A percentile compares a stretch with the other conserved stretches of the same genome.
Conservation (phyloP, 352 stramenopile species). For the Pythium plurisporium region DNA sequence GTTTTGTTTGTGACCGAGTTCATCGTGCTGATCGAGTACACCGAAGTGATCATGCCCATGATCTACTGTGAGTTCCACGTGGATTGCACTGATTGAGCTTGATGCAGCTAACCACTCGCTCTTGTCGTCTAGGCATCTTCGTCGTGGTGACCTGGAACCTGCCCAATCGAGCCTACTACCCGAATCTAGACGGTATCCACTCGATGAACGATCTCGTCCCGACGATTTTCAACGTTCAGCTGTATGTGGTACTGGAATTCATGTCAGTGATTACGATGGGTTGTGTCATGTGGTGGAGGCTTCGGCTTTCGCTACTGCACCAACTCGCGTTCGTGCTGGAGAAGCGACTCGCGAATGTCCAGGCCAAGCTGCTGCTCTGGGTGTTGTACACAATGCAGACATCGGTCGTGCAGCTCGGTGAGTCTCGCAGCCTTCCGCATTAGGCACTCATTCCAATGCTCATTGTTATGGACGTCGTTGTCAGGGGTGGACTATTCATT, state of each 20-base stretch:
- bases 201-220: background rate
- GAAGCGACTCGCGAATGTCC: slow-evolving; percentile 3
- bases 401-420: slow-evolving; percentile 2
- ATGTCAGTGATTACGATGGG: background rate
- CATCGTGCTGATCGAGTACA: slow-evolving; percentile 31
- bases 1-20: slow-evolving; percentile 34
- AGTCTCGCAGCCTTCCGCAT: background rate
- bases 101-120: background rate
- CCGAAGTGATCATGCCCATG: slow-evolving; percentile 32
- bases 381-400: slow-evolving; percentile 19
- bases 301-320: slow-evolving; percentile 12
- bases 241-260: slow-evolving; percentile 11
- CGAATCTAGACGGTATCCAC: slow-evolving; percentile 16
- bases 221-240: slow-evolving; percentile 6
- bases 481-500: slow-evolving; percentile 20
- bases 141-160: slow-evolving; percentile 25
- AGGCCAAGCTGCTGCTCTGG: slow-evolving; percentile 18
- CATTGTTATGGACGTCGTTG: background rate
- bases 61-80: slow-evolving; percentile 24
- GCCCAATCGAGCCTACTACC: slow-evolving; percentile 27
- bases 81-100: slow-evolving; percentile 11
- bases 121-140: background rate
- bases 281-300: slow-evolving; percentile 10
- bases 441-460: background rate
- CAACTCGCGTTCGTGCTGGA: slow-evolving; percentile 20